Evolutionary conservation across 1,284 basidiomycete genomes (phyloP).

Genomic region (Amylostereum chailletii): DNA sequence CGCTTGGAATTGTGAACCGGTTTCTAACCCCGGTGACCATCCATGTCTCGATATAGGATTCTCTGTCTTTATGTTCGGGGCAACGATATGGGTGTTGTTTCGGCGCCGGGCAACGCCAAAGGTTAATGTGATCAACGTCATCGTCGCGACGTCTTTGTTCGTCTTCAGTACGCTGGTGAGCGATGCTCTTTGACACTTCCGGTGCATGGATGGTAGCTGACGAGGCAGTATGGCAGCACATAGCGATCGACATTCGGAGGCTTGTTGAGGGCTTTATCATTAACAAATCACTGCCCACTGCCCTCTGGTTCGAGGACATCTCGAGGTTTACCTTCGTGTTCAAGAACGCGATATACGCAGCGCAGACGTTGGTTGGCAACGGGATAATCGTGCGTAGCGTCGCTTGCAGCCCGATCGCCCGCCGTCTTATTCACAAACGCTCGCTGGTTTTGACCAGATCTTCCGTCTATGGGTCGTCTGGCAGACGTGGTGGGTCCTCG

Average conservation of each 20-base stretch:
- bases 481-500: slow-evolving; percentile 15
- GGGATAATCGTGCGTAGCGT: slow-evolving; percentile 20
- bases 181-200: neutral
- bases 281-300: slow-evolving; percentile 7
- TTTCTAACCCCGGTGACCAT: neutral
- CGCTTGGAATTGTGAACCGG: no score
- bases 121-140: slow-evolving; percentile 13
- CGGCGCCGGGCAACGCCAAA: slow-evolving; percentile 11
- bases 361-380: slow-evolving; percentile 25
- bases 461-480: slow-evolving; percentile 21
- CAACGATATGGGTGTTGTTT: slow-evolving; percentile 19
- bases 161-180: slow-evolving; percentile 18
- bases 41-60: slow-evolving; percentile 13
- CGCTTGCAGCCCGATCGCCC: neutral
- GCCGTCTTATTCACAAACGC: neutral
- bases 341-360: slow-evolving; percentile 21
- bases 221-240: slow-evolving; percentile 13
- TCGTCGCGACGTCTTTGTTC: slow-evolving; percentile 12
- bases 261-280: slow-evolving; percentile 14
- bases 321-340: slow-evolving; percentile 20
- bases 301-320: slow-evolving; percentile 17
- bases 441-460: slow-evolving; percentile 12
- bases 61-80: slow-evolving; percentile 19
- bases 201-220: no score
- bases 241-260: slow-evolving; percentile 15